These are phyloP conservation scores for Pleurotus eryngii DNA, from an alignment of 768 basidiomycete species.

Conservation along the genomic window DNA sequence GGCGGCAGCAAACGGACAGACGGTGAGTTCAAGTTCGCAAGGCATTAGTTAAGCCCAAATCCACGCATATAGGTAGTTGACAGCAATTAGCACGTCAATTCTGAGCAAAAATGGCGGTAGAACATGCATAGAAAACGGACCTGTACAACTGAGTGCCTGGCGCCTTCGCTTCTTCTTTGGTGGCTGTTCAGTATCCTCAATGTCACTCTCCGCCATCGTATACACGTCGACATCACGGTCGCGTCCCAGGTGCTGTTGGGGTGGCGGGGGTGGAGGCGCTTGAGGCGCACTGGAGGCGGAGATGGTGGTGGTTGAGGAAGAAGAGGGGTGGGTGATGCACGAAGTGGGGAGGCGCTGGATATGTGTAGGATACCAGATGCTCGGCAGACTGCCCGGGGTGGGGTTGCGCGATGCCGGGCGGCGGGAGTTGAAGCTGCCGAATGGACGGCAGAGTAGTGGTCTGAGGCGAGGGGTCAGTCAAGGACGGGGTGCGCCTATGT, in stretches of 20 bases:
- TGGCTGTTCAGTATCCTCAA: conserved; percentile 52
- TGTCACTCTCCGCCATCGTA: conserved; percentile 51
- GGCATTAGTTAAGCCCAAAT: conserved; percentile 19
- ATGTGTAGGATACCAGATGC: conserved; percentile 15
- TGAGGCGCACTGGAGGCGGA: not conserved
- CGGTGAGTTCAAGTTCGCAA: conserved; percentile 9
- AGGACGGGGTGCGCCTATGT: conserved; percentile 18
- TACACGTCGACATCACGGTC: conserved; percentile 28
- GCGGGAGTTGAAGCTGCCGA: conserved; percentile 60
- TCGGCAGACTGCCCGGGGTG: conserved; percentile 12
- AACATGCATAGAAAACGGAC: conserved; percentile 38
- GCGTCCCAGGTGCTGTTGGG: conserved; percentile 17
- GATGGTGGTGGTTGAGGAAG: conserved; percentile 5
- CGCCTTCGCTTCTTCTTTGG: conserved; percentile 82
- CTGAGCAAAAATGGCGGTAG: conserved; percentile 18
- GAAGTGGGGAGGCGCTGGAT: conserved; percentile 23
- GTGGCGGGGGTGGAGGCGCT: conserved; percentile 15
- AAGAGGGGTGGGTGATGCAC: conserved; percentile 18
- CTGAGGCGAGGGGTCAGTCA: conserved; percentile 20
- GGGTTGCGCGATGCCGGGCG: conserved; percentile 37
- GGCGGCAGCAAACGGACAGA: conserved; percentile 2
- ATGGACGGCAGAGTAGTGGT: conserved; percentile 59
- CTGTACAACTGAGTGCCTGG: conserved; percentile 83
- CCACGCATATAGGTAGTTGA: conserved; percentile 12
- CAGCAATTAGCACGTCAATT: conserved; percentile 17